Evolutionary conservation across 1,284 basidiomycete species (phyloP).

Genomic region (Cryptococcus sp.): DNA sequence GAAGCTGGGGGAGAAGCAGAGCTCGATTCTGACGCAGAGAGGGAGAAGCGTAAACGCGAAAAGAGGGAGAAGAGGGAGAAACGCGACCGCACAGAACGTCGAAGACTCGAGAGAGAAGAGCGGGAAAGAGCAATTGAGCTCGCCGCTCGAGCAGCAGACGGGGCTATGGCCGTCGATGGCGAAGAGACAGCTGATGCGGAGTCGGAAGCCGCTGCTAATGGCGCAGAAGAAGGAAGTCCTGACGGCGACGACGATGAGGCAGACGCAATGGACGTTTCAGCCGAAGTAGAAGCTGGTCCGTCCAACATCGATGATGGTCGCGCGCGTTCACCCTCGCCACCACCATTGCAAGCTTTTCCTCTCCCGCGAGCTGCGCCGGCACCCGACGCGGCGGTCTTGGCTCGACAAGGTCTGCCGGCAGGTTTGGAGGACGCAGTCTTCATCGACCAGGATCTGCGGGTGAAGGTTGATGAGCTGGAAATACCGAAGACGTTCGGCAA

Average conservation of each 20-base stretch:
- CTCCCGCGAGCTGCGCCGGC: conserved; percentile 68
- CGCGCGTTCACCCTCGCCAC: conserved; percentile 22
- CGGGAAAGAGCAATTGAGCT: conserved; percentile 10
- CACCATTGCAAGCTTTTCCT: conserved; percentile 62
- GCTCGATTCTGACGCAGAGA: conserved; percentile 26
- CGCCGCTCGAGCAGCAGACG: not conserved
- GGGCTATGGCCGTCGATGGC: conserved; percentile 6
- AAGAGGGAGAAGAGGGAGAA: conserved; percentile 29
- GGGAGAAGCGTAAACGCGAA: conserved; percentile 22
- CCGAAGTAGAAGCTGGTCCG: conserved; percentile 25
- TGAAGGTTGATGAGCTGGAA: conserved; percentile 57
- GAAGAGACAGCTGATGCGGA: conserved; percentile 5
- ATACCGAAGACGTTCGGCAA: conserved; percentile 40
- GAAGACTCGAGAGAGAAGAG: conserved; percentile 17
- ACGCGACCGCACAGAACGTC: conserved; percentile 19
- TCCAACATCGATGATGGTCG: conserved; percentile 22
- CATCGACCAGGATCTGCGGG: conserved; percentile 62
- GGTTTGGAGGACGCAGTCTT: conserved; percentile 71
- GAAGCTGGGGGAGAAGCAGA: too few species aligned
- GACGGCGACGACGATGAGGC: not conserved
- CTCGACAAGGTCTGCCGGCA: conserved; percentile 73
- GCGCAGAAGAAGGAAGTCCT: too few species aligned
- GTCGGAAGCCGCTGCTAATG: too few species aligned
- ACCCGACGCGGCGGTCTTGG: conserved; percentile 67
- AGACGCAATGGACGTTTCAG: conserved; percentile 2